phyloP scores from a whole-genome alignment of 257 asterid genomes.

The Gentiana dahurica region DNA sequence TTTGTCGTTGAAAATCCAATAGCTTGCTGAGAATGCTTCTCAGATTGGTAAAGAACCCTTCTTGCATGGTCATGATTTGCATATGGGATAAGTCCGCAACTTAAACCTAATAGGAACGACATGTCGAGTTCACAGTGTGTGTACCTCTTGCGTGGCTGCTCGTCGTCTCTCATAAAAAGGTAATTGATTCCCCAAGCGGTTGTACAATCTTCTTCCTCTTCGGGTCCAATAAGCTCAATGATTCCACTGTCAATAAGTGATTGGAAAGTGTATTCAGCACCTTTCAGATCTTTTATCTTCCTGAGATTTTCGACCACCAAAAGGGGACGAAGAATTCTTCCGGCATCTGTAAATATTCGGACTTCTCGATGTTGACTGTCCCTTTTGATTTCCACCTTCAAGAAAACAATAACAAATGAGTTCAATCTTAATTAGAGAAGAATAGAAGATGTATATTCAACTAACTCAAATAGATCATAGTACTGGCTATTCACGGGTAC shows the following conservation, averaged over 20 bases:
- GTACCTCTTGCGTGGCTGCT: slow-evolving; percentile 52
- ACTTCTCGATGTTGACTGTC: slow-evolving; percentile 68
- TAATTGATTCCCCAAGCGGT: slow-evolving; percentile 75
- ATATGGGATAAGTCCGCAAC: slow-evolving; percentile 85
- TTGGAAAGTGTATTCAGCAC: slow-evolving; percentile 45
- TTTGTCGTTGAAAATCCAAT: slow-evolving; percentile 77
- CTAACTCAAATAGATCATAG: no score
- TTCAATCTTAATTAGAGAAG: slow-evolving; percentile 1
- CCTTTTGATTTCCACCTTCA: slow-evolving; percentile 76
- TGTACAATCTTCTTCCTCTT: slow-evolving; percentile 88
- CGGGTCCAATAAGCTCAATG: slow-evolving; percentile 77
- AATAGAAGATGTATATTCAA: no score
- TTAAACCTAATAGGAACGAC: slow-evolving; percentile 70
- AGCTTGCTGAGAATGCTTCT: slow-evolving; percentile 97
- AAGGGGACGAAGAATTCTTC: slow-evolving; percentile 95
- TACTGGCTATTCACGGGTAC: no score
- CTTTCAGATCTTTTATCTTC: slow-evolving; percentile 47
- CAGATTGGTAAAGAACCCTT: slow-evolving; percentile 83
- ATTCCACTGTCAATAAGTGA: slow-evolving; percentile 59
- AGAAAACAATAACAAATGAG: slow-evolving; percentile 7
- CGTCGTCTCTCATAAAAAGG: slow-evolving; percentile 45
- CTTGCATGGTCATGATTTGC: slow-evolving; percentile 90
- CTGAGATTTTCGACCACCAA: slow-evolving; percentile 59
- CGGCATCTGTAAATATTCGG: slow-evolving; percentile 83
- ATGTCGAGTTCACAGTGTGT: slow-evolving; percentile 83